Conservation (phyloP, 768 basidiomycete species). For the Chalciporus pseudorubinellus region DNA sequence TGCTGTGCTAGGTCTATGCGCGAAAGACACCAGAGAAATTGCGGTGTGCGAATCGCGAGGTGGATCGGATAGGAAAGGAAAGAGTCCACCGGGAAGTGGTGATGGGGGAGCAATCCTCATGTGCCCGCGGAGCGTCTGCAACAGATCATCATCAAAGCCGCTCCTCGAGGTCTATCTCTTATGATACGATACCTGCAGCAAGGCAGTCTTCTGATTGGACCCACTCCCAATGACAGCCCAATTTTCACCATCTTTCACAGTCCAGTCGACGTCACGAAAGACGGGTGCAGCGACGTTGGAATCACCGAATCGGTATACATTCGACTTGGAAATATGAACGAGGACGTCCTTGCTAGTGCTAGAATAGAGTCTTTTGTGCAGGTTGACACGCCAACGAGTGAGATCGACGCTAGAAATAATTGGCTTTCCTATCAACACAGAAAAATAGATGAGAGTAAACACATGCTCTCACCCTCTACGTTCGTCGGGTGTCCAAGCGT, state of each 20-base stretch:
- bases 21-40: slow-evolving; percentile 63
- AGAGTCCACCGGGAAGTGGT: slow-evolving; percentile 66
- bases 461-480: neutral
- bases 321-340: slow-evolving; percentile 45
- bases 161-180: neutral
- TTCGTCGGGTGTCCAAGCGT: neutral
- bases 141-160: neutral
- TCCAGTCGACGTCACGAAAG: slow-evolving; percentile 57
- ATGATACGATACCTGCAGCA: slow-evolving; percentile 56
- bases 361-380: slow-evolving; percentile 5
- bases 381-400: neutral
- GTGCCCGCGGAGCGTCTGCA: slow-evolving; percentile 66
- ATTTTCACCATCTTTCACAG: slow-evolving; percentile 55
- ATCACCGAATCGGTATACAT: slow-evolving; percentile 61
- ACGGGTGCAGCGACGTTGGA: slow-evolving; percentile 46
- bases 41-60: slow-evolving; percentile 46
- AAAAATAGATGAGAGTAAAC: neutral
- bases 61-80: slow-evolving; percentile 59
- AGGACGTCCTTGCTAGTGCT: slow-evolving; percentile 9
- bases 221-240: slow-evolving; percentile 77
- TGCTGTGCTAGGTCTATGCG: slow-evolving; percentile 52
- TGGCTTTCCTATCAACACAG: neutral
- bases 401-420: neutral
- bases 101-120: slow-evolving; percentile 65
- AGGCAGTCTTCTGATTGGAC: slow-evolving; percentile 55